phyloP scores from a whole-genome alignment of 2,329 filamentous ascomycete genomes.

The Lasiodiplodia sp. region DNA sequence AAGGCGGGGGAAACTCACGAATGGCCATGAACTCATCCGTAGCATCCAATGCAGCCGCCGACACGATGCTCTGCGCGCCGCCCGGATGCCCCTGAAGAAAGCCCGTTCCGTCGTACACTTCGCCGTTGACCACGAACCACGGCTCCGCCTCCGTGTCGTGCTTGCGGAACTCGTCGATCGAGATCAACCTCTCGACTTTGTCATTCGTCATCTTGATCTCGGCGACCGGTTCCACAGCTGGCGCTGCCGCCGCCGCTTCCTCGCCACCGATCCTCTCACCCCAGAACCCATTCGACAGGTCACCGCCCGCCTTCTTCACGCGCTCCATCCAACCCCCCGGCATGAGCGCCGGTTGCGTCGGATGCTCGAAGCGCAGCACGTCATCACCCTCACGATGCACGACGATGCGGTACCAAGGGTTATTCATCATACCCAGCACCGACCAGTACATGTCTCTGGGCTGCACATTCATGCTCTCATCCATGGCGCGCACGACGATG shows the following conservation, averaged over 20 bases:
- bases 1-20: conserved; percentile 67
- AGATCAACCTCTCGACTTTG: conserved; percentile 67
- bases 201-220: conserved; percentile 82
- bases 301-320: conserved; percentile 81
- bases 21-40: conserved; percentile 93
- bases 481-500: conserved; percentile 85
- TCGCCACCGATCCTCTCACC: conserved; percentile 72
- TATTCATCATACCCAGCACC: conserved; percentile 97
- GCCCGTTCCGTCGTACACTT: conserved; percentile 85
- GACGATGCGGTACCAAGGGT: conserved; percentile 86
- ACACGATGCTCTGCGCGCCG: conserved; percentile 82
- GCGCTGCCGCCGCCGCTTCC: conserved; percentile 45
- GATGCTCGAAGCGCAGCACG: conserved; percentile 81
- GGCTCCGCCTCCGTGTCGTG: conserved; percentile 71
- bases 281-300: conserved; percentile 84
- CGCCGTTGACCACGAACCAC: conserved; percentile 88
- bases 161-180: conserved; percentile 73
- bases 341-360: conserved; percentile 79
- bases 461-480: conserved; percentile 85
- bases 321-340: conserved; percentile 93
- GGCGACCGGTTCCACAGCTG: conserved; percentile 59
- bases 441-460: conserved; percentile 97
- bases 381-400: conserved; percentile 72
- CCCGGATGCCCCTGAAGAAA: conserved; percentile 87
- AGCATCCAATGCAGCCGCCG: conserved; percentile 80